Percentiles rank a stretch among this genome's conserved stretches.
These are phyloP conservation scores for Entonaema liquescens DNA, from an alignment of 495 filamentous ascomycete genomes.

Conservation along the genomic window DNA sequence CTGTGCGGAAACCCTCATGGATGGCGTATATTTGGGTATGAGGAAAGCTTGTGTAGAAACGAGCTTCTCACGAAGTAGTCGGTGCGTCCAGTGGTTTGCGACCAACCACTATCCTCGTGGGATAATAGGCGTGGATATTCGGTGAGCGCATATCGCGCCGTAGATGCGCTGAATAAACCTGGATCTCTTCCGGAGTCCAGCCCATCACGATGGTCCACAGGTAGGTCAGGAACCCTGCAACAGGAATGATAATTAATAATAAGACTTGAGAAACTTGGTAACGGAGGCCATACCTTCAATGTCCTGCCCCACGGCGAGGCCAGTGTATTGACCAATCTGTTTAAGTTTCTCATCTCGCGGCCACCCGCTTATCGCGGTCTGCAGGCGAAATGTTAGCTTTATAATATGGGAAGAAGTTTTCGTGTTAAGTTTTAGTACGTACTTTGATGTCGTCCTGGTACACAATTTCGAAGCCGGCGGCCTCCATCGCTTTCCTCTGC, in stretches of 20 bases:
- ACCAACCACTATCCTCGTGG: constrained; percentile 45
- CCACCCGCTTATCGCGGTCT: constrained; percentile 62
- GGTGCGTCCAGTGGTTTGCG: constrained; percentile 41
- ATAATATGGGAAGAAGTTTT: background rate
- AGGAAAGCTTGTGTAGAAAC: background rate
- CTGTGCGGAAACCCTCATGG: background rate
- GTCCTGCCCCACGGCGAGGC: constrained; percentile 41
- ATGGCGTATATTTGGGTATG: background rate
- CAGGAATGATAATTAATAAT: background rate
- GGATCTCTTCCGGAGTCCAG: constrained; percentile 48
- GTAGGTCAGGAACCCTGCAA: constrained; percentile 47
- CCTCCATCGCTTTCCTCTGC: constrained; percentile 46
- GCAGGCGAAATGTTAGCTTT: background rate
- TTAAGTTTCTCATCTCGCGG: constrained; percentile 57
- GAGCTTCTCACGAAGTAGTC: background rate
- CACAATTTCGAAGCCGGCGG: constrained; percentile 55
- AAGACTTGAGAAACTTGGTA: background rate
- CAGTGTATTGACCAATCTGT: constrained; percentile 55
- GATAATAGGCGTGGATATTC: constrained; percentile 43
- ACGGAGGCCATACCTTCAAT: constrained; percentile 40
- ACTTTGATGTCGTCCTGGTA: constrained; percentile 54
- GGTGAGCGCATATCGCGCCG: constrained; percentile 44
- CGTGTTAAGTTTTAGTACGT: background rate
- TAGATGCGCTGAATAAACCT: constrained; percentile 48
- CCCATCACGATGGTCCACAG: constrained; percentile 44